phyloP scores from a whole-genome alignment of 352 stramenopile species.

The Pythium insidiosum region DNA sequence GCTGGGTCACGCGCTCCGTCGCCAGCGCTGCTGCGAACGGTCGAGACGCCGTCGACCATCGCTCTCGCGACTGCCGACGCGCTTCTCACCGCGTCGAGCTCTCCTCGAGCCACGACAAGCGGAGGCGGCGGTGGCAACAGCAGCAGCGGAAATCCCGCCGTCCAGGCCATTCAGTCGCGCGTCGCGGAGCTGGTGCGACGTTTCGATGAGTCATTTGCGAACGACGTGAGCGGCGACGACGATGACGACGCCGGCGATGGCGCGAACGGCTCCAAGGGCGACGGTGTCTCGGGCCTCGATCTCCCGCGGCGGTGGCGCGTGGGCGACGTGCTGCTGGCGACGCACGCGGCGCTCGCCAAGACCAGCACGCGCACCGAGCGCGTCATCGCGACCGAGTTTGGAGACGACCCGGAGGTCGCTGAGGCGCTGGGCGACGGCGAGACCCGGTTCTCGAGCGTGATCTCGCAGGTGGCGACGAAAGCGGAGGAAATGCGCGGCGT shows the following conservation, averaged over 20 bases:
- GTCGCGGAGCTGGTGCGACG: conserved; percentile 60
- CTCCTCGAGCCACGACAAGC: neutral
- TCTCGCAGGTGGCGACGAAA: conserved; percentile 24
- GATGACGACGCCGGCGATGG: conserved; percentile 18
- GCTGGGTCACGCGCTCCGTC: too few species aligned
- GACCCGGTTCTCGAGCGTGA: conserved; percentile 21
- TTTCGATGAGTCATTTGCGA: conserved; percentile 39
- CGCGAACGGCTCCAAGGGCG: conserved; percentile 6
- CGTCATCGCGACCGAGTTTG: conserved; percentile 45
- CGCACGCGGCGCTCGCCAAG: conserved; percentile 48
- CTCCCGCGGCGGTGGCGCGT: conserved; percentile 46
- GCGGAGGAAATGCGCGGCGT: conserved; percentile 29
- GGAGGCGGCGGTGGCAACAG: neutral
- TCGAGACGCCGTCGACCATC: too few species aligned
- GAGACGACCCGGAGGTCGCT: conserved; percentile 34
- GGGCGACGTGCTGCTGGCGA: conserved; percentile 51
- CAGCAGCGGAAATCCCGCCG: conserved; percentile 27
- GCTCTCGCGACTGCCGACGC: conserved; percentile 6
- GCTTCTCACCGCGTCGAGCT: neutral
- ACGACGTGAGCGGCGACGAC: conserved; percentile 9
- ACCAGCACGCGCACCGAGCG: conserved; percentile 45
- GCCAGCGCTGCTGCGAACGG: too few species aligned
- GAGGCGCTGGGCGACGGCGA: conserved; percentile 28
- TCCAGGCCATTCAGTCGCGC: conserved; percentile 57
- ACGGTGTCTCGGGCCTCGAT: too few species aligned